Evolutionary conservation across 768 basidiomycete species (phyloP).

Genomic region (Mycena albidolilacea): DNA sequence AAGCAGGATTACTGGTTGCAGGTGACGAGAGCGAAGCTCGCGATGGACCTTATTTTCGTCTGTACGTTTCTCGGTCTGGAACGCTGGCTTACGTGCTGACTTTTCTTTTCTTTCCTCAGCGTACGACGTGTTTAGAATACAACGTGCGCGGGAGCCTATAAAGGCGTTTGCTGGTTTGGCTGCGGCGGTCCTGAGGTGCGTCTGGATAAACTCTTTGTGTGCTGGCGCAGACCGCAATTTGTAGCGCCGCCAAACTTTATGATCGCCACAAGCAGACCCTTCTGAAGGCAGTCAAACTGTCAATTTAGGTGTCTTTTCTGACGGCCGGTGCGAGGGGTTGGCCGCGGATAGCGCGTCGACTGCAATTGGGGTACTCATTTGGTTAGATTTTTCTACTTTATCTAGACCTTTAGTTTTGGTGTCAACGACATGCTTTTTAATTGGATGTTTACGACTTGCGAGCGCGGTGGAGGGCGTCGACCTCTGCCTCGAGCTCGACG

Average conservation of each 20-base stretch:
- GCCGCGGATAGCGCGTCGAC: constrained; percentile 33
- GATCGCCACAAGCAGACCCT: constrained; percentile 78
- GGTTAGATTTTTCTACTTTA: constrained; percentile 40
- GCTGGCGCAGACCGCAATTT: constrained; percentile 29
- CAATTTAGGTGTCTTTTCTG: constrained; percentile 42
- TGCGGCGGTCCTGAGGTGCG: constrained; percentile 82
- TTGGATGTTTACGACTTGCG: constrained; percentile 15
- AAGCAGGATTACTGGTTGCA: constrained; percentile 85
- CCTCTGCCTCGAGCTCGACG: constrained; percentile 70
- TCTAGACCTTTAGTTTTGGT: constrained; percentile 26
- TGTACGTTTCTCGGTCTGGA: constrained; percentile 62
- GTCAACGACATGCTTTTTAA: constrained; percentile 32
- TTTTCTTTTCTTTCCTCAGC: constrained; percentile 57
- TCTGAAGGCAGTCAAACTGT: constrained; percentile 59
- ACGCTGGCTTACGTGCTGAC: constrained; percentile 26
- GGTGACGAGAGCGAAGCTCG: constrained; percentile 76
- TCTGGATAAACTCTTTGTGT: constrained; percentile 18
- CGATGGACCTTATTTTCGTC: constrained; percentile 91
- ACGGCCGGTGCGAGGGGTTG: constrained; percentile 17
- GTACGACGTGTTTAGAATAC: constrained; percentile 83
- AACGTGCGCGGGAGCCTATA: constrained; percentile 70
- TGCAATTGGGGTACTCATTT: constrained; percentile 24
- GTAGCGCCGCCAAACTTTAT: constrained; percentile 81
- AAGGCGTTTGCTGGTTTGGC: constrained; percentile 78
- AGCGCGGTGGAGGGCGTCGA: constrained; percentile 54